Evolutionary conservation across 2,329 filamentous ascomycete species (phyloP).

Genomic region (Tolypocladium album): DNA sequence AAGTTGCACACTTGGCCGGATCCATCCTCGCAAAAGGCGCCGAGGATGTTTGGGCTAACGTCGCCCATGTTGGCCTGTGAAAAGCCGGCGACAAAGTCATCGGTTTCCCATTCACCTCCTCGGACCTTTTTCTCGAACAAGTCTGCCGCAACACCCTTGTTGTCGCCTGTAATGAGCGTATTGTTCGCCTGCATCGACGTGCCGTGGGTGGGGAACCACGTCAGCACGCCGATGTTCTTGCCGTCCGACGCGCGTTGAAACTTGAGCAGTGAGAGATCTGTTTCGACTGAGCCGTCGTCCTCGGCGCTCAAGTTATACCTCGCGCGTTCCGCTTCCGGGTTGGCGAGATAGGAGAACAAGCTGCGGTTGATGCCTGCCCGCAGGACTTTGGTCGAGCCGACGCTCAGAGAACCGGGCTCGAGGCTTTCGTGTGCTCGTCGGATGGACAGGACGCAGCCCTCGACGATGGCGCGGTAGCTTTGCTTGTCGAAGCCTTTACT

Average conservation of each 20-base stretch:
- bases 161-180: constrained; percentile 79
- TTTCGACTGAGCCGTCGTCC: constrained; percentile 47
- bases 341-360: constrained; percentile 73
- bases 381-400: constrained; percentile 49
- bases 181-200: constrained; percentile 88
- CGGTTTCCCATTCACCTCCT: constrained; percentile 41
- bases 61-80: constrained; percentile 88
- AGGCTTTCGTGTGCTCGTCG: constrained; percentile 58
- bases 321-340: constrained; percentile 61
- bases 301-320: constrained; percentile 40
- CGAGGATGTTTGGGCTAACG: constrained; percentile 76
- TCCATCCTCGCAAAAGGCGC: constrained; percentile 83
- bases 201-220: constrained; percentile 85
- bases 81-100: constrained; percentile 77
- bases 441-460: constrained; percentile 72
- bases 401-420: constrained; percentile 50
- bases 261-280: constrained; percentile 65
- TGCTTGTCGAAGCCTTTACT: constrained; percentile 77
- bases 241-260: constrained; percentile 62
- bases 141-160: constrained; percentile 82
- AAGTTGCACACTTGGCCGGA: constrained; percentile 60
- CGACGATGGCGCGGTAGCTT: constrained; percentile 77
- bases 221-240: constrained; percentile 69
- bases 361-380: constrained; percentile 78
- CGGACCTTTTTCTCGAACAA: constrained; percentile 66